A percentile compares a stretch with the other conserved stretches of the same genome.
Conservation (phyloP, 306 rosid genomes). For the Crotalaria pallida region DNA sequence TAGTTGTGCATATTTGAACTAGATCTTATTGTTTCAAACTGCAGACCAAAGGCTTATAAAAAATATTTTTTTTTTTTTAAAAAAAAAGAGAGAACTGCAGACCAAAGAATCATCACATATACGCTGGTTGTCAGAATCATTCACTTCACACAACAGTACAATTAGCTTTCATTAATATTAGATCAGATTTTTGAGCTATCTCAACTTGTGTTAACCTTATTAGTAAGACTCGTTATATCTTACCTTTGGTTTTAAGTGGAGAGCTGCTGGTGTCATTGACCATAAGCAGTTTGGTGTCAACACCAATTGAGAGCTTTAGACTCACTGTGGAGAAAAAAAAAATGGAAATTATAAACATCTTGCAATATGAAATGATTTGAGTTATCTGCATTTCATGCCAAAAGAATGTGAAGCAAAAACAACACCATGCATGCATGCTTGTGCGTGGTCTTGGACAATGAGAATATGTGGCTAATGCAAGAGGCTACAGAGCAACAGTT, state of each 20-base stretch:
- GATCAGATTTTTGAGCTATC: background rate
- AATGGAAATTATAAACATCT: background rate
- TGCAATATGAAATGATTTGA: background rate
- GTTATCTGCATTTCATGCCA: constrained; percentile 19
- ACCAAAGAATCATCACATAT: constrained; percentile 15
- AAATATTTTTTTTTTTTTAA: too few species aligned
- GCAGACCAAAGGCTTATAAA: constrained; percentile 25
- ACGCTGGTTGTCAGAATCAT: background rate
- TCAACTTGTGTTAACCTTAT: background rate
- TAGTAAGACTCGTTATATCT: background rate
- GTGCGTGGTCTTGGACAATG: background rate
- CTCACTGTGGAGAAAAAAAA: constrained; percentile 45
- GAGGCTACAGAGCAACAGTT: background rate
- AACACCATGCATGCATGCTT: constrained; percentile 19
- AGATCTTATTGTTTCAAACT: background rate
- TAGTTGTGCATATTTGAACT: background rate
- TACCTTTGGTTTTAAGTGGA: constrained; percentile 32
- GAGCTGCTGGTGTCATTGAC: constrained; percentile 36
- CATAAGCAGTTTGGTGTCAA: constrained; percentile 47
- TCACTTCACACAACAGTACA: background rate
- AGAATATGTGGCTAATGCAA: background rate
- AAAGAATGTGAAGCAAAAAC: background rate
- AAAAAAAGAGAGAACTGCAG: too few species aligned
- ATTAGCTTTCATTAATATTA: background rate
- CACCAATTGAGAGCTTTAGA: constrained; percentile 39